phyloP scores from a whole-genome alignment of 2,329 filamentous ascomycete genomes.

The Paecilomyces sp. region DNA sequence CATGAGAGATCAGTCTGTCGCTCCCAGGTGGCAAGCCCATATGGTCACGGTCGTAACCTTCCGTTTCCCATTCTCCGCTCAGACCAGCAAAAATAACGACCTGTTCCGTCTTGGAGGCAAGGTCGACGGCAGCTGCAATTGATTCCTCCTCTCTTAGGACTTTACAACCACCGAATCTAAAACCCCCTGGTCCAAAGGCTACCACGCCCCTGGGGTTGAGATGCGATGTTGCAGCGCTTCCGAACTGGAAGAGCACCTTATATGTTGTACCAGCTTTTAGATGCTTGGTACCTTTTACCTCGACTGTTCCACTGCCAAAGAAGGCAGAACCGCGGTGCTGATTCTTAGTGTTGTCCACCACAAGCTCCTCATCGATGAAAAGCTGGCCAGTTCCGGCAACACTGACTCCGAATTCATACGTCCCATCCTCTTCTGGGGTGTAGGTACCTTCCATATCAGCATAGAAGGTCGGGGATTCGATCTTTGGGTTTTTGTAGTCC shows the following conservation, averaged over 20 bases:
- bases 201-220: conserved; percentile 43
- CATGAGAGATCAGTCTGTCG: conserved; percentile 55
- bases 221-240: conserved; percentile 52
- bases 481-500: conserved; percentile 49
- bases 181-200: conserved; percentile 52
- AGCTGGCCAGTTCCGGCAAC: conserved; percentile 61
- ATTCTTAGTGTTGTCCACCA: conserved; percentile 60
- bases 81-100: conserved; percentile 72
- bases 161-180: conserved; percentile 56
- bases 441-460: conserved; percentile 56
- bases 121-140: conserved; percentile 58
- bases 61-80: conserved; percentile 75
- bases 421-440: conserved; percentile 52
- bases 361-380: conserved; percentile 54
- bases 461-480: conserved; percentile 50
- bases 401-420: conserved; percentile 60
- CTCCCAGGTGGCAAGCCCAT: conserved; percentile 52
- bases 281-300: conserved; percentile 53
- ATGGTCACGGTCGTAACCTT: conserved; percentile 56
- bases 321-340: conserved; percentile 58
- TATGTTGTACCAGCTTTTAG: conserved; percentile 56
- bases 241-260: conserved; percentile 53
- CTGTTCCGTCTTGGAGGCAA: conserved; percentile 65
- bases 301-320: conserved; percentile 57
- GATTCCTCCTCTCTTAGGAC: conserved; percentile 52